These are phyloP conservation scores for Trypanosoma theileri DNA, from an alignment of 208 protist species.

Conservation along the genomic window DNA sequence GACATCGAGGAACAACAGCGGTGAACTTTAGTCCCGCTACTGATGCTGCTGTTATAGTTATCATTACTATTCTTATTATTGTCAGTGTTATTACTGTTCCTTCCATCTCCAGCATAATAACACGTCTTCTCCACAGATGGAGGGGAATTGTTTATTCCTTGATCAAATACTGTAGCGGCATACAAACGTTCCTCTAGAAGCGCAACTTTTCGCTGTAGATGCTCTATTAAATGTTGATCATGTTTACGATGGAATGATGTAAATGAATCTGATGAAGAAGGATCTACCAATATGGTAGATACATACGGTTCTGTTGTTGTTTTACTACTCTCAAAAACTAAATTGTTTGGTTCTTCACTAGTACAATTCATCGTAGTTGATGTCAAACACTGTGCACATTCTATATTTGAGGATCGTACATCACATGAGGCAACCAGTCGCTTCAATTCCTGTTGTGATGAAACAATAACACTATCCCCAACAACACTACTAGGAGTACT, in stretches of 20 bases:
- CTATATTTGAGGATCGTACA: no score
- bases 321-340: background rate
- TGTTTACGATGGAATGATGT: background rate
- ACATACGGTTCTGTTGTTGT: constrained; percentile 8
- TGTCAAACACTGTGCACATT: no score
- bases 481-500: no score
- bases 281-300: constrained; percentile 10
- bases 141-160: no score
- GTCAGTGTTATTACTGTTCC: background rate
- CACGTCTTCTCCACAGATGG: background rate
- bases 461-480: no score
- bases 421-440: no score
- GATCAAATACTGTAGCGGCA: background rate
- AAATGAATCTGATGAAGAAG: constrained; percentile 3
- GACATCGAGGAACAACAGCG: background rate
- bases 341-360: background rate
- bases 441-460: no score
- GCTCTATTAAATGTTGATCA: constrained; percentile 6
- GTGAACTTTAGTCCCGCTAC: background rate
- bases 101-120: background rate
- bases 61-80: background rate
- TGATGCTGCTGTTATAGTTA: background rate
- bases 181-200: constrained; percentile 13
- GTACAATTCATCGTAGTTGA: background rate
- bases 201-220: constrained; percentile 4